Conservation (phyloP, 106 monocot genomes). For the Dendrobium nobile region DNA sequence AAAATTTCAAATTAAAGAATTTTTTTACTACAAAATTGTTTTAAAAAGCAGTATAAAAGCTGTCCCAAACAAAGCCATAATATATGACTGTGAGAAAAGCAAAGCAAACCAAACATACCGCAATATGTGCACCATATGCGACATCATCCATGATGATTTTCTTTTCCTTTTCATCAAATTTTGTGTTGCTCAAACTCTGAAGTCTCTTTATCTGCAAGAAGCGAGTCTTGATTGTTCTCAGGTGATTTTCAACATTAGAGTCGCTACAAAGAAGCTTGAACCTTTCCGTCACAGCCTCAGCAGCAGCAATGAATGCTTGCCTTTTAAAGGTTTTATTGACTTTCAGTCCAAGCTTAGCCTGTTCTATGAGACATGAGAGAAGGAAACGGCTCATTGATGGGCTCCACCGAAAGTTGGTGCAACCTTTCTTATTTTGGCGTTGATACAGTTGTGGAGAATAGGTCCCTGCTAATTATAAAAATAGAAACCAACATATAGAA, state of each 20-base stretch:
- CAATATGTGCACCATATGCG: constrained; percentile 13
- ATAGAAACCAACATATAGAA: not conserved
- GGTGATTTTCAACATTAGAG: constrained; percentile 31
- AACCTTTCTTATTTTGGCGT: constrained; percentile 23
- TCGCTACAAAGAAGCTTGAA: constrained; percentile 18
- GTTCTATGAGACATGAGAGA: constrained; percentile 20
- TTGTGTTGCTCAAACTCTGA: constrained; percentile 5
- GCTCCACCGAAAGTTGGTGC: constrained; percentile 30
- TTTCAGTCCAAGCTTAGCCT: constrained; percentile 25
- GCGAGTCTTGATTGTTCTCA: constrained; percentile 26
- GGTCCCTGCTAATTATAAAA: constrained; percentile 2
- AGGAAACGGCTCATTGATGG: constrained; percentile 28
- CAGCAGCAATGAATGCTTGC: constrained; percentile 22
- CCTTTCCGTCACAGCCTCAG: constrained; percentile 26
- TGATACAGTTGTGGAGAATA: not conserved
- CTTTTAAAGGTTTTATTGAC: constrained; percentile 27
- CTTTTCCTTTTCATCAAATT: constrained; percentile 18
- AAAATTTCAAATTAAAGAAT: no score
- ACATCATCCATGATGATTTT: constrained; percentile 23
- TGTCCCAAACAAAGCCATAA: no score
- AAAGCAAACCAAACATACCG: constrained; percentile 5
- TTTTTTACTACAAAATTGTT: no score
- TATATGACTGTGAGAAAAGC: no score
- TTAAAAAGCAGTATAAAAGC: no score
- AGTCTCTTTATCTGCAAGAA: constrained; percentile 25